A percentile compares a stretch with the other conserved stretches of the same genome.
Evolutionary conservation across 2,329 filamentous ascomycete genomes (phyloP).

Genomic region (Whalleya microplaca): DNA sequence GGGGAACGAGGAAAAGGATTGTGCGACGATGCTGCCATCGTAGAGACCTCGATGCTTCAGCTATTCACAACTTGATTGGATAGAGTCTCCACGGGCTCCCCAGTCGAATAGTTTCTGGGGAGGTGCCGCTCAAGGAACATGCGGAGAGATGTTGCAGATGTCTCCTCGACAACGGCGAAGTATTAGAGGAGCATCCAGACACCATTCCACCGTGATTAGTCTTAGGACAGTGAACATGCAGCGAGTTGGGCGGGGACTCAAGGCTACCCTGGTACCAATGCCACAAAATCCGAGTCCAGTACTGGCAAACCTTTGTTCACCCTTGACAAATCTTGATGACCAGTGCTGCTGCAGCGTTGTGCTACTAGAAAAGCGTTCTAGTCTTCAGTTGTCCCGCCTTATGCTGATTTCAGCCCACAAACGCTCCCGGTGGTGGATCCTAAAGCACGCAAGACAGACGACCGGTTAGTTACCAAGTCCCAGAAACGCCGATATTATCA

Average conservation of each 20-base stretch:
- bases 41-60: conserved; percentile 37
- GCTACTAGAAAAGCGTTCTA: conserved; percentile 31
- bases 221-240: conserved; percentile 33
- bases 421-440: conserved; percentile 20
- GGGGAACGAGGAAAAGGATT: conserved; percentile 64
- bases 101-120: conserved; percentile 42
- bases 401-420: conserved; percentile 18
- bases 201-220: conserved; percentile 29
- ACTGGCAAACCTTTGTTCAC: conserved; percentile 29
- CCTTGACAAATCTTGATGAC: conserved; percentile 26
- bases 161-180: conserved; percentile 27
- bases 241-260: conserved; percentile 28
- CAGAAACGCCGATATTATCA: conserved; percentile 17
- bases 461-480: conserved; percentile 27
- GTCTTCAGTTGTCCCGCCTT: conserved; percentile 24
- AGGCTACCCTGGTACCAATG: conserved; percentile 33
- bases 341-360: conserved; percentile 35
- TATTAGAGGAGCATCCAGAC: conserved; percentile 29
- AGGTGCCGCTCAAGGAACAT: conserved; percentile 47
- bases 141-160: conserved; percentile 37
- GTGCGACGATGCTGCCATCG: conserved; percentile 61
- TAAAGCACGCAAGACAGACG: conserved; percentile 21
- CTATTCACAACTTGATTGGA: conserved; percentile 40
- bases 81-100: conserved; percentile 43
- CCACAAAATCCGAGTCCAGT: conserved; percentile 27